A percentile compares a stretch with the other conserved stretches of the same genome.
Evolutionary conservation across 2,329 filamentous ascomycete genomes (phyloP).

Genomic region (Xylariales sp.): DNA sequence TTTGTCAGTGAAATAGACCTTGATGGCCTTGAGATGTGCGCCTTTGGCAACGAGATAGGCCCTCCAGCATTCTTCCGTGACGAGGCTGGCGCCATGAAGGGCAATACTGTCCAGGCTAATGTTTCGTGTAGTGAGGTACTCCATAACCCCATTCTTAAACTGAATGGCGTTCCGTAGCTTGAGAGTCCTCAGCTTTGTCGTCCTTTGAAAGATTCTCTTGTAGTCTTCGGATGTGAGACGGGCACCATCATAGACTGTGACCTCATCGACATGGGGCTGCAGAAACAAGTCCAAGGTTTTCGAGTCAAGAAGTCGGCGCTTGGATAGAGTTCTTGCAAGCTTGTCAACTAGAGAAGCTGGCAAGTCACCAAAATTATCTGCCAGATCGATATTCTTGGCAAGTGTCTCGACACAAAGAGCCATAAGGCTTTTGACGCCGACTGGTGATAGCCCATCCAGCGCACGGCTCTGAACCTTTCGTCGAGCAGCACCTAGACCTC

Average conservation of each 20-base stretch:
- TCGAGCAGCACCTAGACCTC: conserved; percentile 52
- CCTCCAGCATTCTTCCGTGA: conserved; percentile 73
- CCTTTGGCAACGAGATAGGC: conserved; percentile 65
- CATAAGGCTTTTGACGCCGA: conserved; percentile 66
- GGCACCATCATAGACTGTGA: conserved; percentile 55
- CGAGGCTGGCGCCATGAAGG: conserved; percentile 78
- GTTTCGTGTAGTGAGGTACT: conserved; percentile 73
- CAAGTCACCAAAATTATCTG: conserved; percentile 58
- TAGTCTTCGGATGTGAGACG: conserved; percentile 73
- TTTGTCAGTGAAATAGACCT: conserved; percentile 79
- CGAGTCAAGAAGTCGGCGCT: conserved; percentile 51
- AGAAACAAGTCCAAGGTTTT: conserved; percentile 54
- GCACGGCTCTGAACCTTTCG: conserved; percentile 80
- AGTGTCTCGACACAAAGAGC: conserved; percentile 60
- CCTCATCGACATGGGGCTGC: conserved; percentile 42
- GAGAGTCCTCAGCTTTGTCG: conserved; percentile 64
- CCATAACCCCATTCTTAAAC: conserved; percentile 79
- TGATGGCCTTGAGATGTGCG: conserved; percentile 58
- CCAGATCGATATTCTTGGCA: conserved; percentile 58
- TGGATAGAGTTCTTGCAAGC: conserved; percentile 56
- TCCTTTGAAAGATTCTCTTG: conserved; percentile 72
- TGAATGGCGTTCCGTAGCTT: conserved; percentile 84
- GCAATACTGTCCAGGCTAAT: conserved; percentile 68
- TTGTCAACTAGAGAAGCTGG: conserved; percentile 52
- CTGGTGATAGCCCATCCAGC: conserved; percentile 66